These are phyloP conservation scores for Exophiala oligosperma DNA, from an alignment of 2,329 filamentous ascomycete species.

Conservation along the genomic window DNA sequence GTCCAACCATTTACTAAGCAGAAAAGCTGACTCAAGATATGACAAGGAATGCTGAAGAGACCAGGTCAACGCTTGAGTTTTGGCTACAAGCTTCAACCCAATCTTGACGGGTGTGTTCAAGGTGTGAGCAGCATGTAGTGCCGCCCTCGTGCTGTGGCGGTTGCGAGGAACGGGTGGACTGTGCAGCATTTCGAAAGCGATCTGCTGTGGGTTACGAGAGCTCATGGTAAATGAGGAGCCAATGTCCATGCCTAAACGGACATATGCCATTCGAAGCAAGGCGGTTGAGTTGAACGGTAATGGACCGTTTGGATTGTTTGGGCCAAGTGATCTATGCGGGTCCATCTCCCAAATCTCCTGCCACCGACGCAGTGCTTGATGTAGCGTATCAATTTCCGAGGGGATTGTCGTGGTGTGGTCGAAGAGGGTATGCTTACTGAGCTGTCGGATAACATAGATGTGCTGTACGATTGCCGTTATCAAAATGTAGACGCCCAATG, in stretches of 20 bases:
- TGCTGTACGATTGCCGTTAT: neutral
- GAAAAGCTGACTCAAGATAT: slow-evolving; percentile 1
- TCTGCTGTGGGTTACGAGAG: neutral
- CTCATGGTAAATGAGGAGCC: neutral
- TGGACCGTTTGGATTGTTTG: neutral
- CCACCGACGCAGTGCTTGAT: slow-evolving; percentile 2
- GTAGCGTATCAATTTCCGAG: neutral
- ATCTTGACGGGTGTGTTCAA: neutral
- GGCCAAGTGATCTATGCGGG: neutral
- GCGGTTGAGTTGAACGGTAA: slow-evolving; percentile 2
- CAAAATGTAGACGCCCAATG: neutral
- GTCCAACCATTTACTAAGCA: neutral
- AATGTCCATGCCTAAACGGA: neutral
- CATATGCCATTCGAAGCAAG: neutral
- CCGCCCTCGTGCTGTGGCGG: neutral
- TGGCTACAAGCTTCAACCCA: neutral
- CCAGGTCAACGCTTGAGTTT: neutral
- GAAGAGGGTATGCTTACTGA: neutral
- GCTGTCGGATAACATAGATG: neutral
- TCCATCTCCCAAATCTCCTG: neutral
- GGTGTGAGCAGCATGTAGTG: neutral
- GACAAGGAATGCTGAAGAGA: neutral
- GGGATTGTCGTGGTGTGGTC: neutral
- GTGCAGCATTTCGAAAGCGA: neutral
- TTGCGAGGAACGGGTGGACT: neutral